phyloP scores from a whole-genome alignment of 78 protist species.

The Planoprotostelium fungivorum region DNA sequence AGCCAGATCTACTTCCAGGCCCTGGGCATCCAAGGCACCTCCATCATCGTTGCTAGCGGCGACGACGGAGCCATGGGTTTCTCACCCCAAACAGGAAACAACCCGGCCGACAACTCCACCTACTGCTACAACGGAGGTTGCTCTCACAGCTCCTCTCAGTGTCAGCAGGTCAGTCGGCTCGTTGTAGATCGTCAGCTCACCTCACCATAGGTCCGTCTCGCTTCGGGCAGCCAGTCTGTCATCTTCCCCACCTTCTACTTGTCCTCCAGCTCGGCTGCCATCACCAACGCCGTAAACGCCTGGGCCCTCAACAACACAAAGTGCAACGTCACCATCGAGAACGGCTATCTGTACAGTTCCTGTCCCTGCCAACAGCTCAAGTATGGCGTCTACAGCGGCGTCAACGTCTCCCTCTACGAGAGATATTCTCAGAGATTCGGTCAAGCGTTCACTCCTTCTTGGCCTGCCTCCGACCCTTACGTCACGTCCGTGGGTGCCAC shows the following conservation, averaged over 20 bases:
- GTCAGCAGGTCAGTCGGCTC: background rate
- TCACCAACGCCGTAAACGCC: slow-evolving; percentile 8
- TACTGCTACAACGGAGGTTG: slow-evolving; percentile 59
- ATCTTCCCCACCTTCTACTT: background rate
- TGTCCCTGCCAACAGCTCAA: slow-evolving; percentile 18
- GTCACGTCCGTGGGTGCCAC: slow-evolving; percentile 49
- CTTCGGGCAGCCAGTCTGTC: background rate
- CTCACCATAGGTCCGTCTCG: background rate
- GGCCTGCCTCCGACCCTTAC: slow-evolving; percentile 54
- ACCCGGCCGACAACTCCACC: slow-evolving; percentile 21
- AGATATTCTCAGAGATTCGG: slow-evolving; percentile 14
- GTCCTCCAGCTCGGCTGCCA: background rate
- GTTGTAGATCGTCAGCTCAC: background rate
- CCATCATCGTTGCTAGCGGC: slow-evolving; percentile 59
- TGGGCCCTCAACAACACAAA: background rate
- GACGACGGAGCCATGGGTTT: slow-evolving; percentile 68
- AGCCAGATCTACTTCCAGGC: slow-evolving; percentile 41
- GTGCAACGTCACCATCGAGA: slow-evolving; percentile 12
- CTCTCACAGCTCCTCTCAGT: slow-evolving; percentile 11
- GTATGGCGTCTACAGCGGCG: background rate
- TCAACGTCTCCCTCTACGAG: slow-evolving; percentile 8
- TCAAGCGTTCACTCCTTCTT: slow-evolving; percentile 31
- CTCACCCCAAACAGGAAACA: slow-evolving; percentile 32
- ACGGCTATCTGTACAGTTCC: slow-evolving; percentile 23
- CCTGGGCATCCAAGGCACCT: slow-evolving; percentile 46